Conservation (phyloP, 495 filamentous ascomycete species). For the Aspergillus bertholletiae region DNA sequence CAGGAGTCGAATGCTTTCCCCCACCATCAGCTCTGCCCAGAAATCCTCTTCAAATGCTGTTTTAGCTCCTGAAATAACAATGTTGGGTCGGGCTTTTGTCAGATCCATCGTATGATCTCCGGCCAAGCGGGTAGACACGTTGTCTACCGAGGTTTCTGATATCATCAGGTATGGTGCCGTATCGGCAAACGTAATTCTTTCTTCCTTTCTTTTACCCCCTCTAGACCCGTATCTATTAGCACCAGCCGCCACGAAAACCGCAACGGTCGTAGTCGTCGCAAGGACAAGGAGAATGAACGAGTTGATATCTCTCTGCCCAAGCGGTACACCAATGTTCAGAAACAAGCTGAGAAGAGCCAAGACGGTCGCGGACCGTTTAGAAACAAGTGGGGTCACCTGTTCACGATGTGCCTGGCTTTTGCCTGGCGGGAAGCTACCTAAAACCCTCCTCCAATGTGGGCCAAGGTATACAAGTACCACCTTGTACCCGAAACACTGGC, state of each 20-base stretch:
- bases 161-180: conserved; percentile 72
- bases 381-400: background rate
- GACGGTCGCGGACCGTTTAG: conserved; percentile 1
- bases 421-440: conserved; percentile 52
- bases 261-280: background rate
- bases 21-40: conserved; percentile 65
- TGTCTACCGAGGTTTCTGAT: conserved; percentile 62
- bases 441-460: conserved; percentile 54
- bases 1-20: conserved; percentile 37
- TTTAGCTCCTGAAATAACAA: conserved; percentile 63
- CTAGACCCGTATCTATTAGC: background rate
- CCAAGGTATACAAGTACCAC: conserved; percentile 70
- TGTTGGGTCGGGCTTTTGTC: conserved; percentile 82
- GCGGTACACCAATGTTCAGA: background rate
- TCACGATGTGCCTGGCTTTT: conserved; percentile 20
- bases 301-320: background rate
- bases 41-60: conserved; percentile 79
- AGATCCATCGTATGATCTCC: conserved; percentile 59
- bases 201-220: conserved; percentile 15
- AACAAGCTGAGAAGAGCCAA: conserved; percentile 6
- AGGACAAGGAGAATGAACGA: background rate
- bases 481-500: conserved; percentile 61
- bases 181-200: conserved; percentile 73
- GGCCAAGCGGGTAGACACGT: conserved; percentile 60
- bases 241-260: background rate